Conservation (phyloP, 805 yeast genomes). For the Barnettozyma pratensis region DNA sequence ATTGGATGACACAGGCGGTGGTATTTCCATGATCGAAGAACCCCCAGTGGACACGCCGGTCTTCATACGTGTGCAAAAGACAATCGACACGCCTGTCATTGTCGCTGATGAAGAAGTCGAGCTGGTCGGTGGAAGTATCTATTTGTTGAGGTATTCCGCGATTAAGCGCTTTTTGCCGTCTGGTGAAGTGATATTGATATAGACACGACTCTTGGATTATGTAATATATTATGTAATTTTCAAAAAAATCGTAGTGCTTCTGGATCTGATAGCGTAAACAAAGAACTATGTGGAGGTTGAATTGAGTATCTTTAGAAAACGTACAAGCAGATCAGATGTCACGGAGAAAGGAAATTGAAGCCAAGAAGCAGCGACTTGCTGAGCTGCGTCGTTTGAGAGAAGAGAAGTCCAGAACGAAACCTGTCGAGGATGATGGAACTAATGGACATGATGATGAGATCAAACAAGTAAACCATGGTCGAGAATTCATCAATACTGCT, state of each 20-base stretch:
- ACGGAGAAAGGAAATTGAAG: conserved; percentile 42
- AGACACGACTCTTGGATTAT: background rate
- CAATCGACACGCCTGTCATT: conserved; percentile 33
- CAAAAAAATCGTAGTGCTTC: background rate
- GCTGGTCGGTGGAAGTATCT: conserved; percentile 59
- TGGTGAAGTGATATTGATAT: conserved; percentile 41
- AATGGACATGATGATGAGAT: background rate
- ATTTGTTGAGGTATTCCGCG: conserved; percentile 64
- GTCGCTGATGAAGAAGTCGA: conserved; percentile 55
- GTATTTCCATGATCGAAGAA: conserved; percentile 66
- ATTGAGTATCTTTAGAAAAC: too few species aligned
- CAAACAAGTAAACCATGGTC: background rate
- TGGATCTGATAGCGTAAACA: background rate
- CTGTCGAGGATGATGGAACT: background rate
- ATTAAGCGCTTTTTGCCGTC: conserved; percentile 35
- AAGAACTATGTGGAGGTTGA: too few species aligned
- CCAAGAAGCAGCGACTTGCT: conserved; percentile 44
- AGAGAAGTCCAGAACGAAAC: conserved; percentile 14
- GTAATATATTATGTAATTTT: background rate
- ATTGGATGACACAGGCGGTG: conserved; percentile 69
- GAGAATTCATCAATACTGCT: background rate
- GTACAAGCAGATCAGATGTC: conserved; percentile 12
- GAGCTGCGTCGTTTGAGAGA: conserved; percentile 46
- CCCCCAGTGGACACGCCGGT: conserved; percentile 80
- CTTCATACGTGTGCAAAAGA: conserved; percentile 52